Conservation (phyloP, 139 green algal species). For the Chlamydomonas schloesseri region DNA sequence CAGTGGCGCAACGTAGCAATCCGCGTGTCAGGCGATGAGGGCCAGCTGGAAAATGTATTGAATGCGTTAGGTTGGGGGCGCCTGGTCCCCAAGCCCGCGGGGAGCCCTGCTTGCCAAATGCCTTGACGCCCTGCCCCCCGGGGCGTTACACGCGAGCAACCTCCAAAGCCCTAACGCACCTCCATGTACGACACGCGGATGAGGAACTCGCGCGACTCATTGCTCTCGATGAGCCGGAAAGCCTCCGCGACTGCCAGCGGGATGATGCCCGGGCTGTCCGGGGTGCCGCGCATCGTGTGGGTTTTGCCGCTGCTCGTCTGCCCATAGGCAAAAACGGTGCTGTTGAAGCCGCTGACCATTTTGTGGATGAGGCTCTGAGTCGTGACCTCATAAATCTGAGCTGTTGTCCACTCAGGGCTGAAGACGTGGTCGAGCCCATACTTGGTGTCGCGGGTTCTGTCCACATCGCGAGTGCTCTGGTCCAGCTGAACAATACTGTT, state of each 20-base stretch:
- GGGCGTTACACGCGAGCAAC: too few relatives aligned
- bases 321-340: conserved; percentile 97
- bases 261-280: conserved; percentile 84
- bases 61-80: too few relatives aligned
- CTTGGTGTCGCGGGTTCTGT: conserved; percentile 57
- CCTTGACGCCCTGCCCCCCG: too few relatives aligned
- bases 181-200: conserved; percentile 98
- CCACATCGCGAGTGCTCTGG: conserved; percentile 36
- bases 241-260: conserved; percentile 81
- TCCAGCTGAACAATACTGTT: conserved; percentile 70
- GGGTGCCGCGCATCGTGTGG: conserved; percentile 92
- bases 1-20: too few relatives aligned
- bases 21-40: too few relatives aligned
- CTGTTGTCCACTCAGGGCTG: conserved; percentile 64
- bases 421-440: conserved; percentile 90
- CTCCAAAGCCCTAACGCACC: conserved; percentile 60
- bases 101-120: too few relatives aligned
- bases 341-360: conserved; percentile 90
- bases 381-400: conserved; percentile 80
- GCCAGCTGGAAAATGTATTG: too few relatives aligned
- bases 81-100: too few relatives aligned
- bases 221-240: conserved; percentile 73
- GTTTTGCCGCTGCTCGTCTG: conserved; percentile 97
- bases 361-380: conserved; percentile 77
- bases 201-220: conserved; percentile 88